These are phyloP conservation scores for Sisymbrium irio DNA, from an alignment of 345 rosid genomes.

Conservation along the genomic window DNA sequence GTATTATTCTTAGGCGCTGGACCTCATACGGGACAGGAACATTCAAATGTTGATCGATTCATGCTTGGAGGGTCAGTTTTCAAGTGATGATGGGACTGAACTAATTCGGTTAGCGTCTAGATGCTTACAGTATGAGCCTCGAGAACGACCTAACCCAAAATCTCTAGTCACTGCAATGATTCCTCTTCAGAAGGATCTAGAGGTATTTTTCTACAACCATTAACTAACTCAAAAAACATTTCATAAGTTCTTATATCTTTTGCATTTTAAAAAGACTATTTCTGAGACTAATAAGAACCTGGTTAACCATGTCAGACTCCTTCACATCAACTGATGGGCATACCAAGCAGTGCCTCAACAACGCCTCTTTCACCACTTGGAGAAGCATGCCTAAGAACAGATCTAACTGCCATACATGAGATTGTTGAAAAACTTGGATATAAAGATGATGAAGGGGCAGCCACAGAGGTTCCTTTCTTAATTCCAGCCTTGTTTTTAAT, in stretches of 20 bases:
- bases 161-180: conserved; percentile 66
- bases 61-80: conserved; percentile 89
- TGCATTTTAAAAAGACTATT: background rate
- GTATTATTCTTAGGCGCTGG: conserved; percentile 67
- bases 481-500: background rate
- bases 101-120: conserved; percentile 87
- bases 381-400: conserved; percentile 90
- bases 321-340: conserved; percentile 81
- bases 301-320: conserved; percentile 55
- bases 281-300: conserved; percentile 15
- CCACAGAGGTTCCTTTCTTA: conserved; percentile 63
- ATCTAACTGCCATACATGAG: conserved; percentile 78
- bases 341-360: conserved; percentile 58
- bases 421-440: conserved; percentile 70
- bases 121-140: conserved; percentile 91
- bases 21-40: conserved; percentile 87
- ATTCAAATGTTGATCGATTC: conserved; percentile 87
- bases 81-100: conserved; percentile 81
- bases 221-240: background rate
- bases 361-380: conserved; percentile 72
- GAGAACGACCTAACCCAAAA: conserved; percentile 86
- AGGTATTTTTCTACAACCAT: conserved; percentile 44
- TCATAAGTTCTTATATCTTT: background rate
- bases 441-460: conserved; percentile 85
- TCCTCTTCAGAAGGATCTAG: conserved; percentile 86